Percentiles rank a stretch among this genome's conserved stretches.
phyloP scores from a whole-genome alignment of 768 basidiomycete genomes.

The Leucosporidium scottii region DNA sequence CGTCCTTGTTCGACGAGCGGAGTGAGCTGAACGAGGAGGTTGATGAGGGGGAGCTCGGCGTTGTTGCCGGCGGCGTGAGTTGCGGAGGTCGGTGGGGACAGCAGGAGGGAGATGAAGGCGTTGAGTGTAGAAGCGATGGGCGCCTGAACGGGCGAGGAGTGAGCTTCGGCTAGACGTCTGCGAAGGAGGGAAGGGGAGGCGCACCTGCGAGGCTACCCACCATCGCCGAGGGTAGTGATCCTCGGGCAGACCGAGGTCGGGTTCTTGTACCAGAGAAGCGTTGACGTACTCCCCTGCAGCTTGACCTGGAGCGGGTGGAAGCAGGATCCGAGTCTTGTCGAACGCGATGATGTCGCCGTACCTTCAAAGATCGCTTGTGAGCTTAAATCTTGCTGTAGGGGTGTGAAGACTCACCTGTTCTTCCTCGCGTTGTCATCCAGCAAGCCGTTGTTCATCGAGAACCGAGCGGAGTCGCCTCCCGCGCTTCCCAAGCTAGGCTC shows the following conservation, averaged over 20 bases:
- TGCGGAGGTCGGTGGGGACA: conserved; percentile 36
- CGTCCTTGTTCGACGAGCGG: conserved; percentile 61
- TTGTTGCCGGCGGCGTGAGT: conserved; percentile 38
- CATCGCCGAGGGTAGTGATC: conserved; percentile 48
- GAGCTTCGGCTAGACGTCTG: too few species aligned
- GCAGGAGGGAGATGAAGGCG: conserved; percentile 65
- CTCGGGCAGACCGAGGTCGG: conserved; percentile 47
- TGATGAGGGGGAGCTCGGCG: conserved; percentile 23
- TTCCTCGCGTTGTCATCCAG: not conserved
- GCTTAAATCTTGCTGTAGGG: not conserved
- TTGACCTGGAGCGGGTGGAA: conserved; percentile 38
- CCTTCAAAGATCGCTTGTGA: conserved; percentile 35
- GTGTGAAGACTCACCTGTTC: conserved; percentile 7
- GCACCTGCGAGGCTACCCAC: conserved; percentile 72
- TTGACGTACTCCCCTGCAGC: conserved; percentile 55
- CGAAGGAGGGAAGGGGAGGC: not conserved
- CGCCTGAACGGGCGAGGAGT: conserved; percentile 43
- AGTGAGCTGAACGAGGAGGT: conserved; percentile 74
- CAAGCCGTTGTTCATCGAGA: not conserved
- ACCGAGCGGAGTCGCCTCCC: not conserved
- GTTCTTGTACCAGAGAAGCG: conserved; percentile 76
- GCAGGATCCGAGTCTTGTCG: conserved; percentile 68
- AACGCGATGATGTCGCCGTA: conserved; percentile 70
- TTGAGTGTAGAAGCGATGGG: conserved; percentile 64
- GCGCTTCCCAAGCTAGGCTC: not conserved